Evolutionary conservation across 169 alveolate species (phyloP).

Genomic region (Cryptosporidium ubiquitum): DNA sequence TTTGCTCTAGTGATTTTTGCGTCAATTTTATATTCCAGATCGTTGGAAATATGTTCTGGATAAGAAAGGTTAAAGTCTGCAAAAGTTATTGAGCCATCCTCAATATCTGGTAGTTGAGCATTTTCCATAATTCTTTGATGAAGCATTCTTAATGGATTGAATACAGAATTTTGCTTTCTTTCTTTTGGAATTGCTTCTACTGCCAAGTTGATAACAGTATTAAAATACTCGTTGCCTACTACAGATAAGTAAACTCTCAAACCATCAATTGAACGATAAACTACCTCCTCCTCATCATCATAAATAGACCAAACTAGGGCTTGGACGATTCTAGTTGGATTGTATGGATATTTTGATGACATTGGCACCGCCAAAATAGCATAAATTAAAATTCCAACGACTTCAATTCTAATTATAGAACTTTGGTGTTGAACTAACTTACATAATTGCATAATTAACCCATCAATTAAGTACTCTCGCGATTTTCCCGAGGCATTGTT

Average conservation of each 20-base stretch:
- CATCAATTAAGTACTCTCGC: slow-evolving; percentile 63
- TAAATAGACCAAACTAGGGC: slow-evolving; percentile 73
- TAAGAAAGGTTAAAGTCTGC: slow-evolving; percentile 51
- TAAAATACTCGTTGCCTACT: slow-evolving; percentile 69
- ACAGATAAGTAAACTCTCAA: slow-evolving; percentile 59
- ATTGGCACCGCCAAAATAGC: slow-evolving; percentile 70
- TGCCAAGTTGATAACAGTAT: slow-evolving; percentile 58
- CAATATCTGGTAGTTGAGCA: slow-evolving; percentile 65
- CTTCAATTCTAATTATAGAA: slow-evolving; percentile 48
- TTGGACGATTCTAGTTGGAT: slow-evolving; percentile 71
- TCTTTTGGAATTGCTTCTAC: slow-evolving; percentile 59
- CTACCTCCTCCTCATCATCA: slow-evolving; percentile 73
- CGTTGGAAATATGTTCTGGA: not conserved
- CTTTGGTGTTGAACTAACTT: slow-evolving; percentile 57
- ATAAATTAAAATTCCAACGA: slow-evolving; percentile 63
- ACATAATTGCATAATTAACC: slow-evolving; percentile 66
- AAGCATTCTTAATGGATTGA: slow-evolving; percentile 40
- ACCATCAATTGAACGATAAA: slow-evolving; percentile 66
- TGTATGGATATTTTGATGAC: slow-evolving; percentile 70
- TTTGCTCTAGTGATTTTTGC: not conserved
- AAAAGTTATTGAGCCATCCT: slow-evolving; percentile 44
- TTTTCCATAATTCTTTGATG: slow-evolving; percentile 57
- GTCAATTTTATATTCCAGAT: not conserved
- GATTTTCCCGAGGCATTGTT: slow-evolving; percentile 10
- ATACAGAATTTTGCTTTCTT: slow-evolving; percentile 32